Conservation (phyloP, 2,329 filamentous ascomycete genomes). For the Fusarium poae region DNA sequence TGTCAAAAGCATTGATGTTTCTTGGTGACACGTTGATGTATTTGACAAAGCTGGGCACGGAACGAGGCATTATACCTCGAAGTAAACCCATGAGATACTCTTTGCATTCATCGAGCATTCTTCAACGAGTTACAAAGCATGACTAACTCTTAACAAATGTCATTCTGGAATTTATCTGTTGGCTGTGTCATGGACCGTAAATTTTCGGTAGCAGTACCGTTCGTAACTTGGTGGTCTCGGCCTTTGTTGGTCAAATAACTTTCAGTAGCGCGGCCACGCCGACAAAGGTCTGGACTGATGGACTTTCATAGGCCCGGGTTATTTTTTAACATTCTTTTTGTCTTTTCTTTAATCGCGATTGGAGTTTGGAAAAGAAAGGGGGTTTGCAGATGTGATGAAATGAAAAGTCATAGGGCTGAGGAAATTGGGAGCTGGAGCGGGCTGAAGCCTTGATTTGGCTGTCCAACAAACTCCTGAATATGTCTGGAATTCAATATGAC, state of each 20-base stretch:
- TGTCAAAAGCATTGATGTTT: not conserved
- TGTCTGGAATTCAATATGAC: no score
- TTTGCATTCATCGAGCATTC: no score
- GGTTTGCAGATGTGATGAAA: not conserved
- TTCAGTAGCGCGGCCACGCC: conserved; percentile 16
- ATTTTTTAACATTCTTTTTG: not conserved
- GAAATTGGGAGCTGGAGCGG: no score
- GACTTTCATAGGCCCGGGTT: not conserved
- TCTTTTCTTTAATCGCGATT: not conserved
- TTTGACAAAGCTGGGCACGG: no score
- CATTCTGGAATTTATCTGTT: not conserved
- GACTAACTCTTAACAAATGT: not conserved
- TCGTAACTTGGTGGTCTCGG: not conserved
- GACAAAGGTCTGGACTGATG: conserved; percentile 4
- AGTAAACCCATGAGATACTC: no score
- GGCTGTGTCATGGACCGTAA: not conserved
- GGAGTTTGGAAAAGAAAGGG: not conserved
- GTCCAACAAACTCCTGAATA: no score
- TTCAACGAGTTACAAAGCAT: no score
- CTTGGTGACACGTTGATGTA: accelerated
- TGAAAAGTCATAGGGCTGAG: conserved; percentile 25
- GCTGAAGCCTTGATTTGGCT: no score
- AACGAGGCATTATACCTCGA: no score
- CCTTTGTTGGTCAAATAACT: not conserved
- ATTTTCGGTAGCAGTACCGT: not conserved